A percentile compares a stretch with the other conserved stretches of the same genome.
These are phyloP conservation scores for Calonectria hawksworthii DNA, from an alignment of 2,329 filamentous ascomycete species.

Conservation along the genomic window DNA sequence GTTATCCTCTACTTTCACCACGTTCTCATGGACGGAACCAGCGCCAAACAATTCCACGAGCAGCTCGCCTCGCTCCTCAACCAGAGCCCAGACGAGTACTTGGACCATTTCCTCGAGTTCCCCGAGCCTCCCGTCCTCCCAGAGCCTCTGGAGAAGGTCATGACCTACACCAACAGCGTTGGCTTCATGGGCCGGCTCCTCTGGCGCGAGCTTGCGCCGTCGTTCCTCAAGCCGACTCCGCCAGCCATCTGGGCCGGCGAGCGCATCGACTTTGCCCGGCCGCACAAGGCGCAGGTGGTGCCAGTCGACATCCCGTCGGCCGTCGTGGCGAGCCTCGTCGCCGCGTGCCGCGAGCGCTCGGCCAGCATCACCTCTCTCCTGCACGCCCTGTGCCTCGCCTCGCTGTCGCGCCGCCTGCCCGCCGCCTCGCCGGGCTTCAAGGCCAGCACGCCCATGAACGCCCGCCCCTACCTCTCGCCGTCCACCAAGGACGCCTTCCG, in stretches of 20 bases:
- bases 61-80: constrained; percentile 60
- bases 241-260: constrained; percentile 56
- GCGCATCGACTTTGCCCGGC: constrained; percentile 51
- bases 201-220: constrained; percentile 57
- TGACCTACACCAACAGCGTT: constrained; percentile 57
- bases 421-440: constrained; percentile 52
- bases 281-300: constrained; percentile 53
- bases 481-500: constrained; percentile 52
- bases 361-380: constrained; percentile 65
- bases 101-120: constrained; percentile 43
- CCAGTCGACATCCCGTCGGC: constrained; percentile 52
- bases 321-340: constrained; percentile 50
- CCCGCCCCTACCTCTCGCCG: constrained; percentile 54
- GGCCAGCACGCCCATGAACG: constrained; percentile 59
- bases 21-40: constrained; percentile 65
- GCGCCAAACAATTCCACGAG: constrained; percentile 63
- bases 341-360: constrained; percentile 55
- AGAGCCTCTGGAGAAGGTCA: constrained; percentile 56
- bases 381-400: constrained; percentile 59
- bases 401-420: constrained; percentile 56
- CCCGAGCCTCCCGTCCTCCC: constrained; percentile 50
- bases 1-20: constrained; percentile 67
- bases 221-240: constrained; percentile 50
- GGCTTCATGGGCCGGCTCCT: constrained; percentile 57
- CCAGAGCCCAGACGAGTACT: neutral